Evolutionary conservation across 169 alveolate genomes (phyloP).

Genomic region (Prorocentrum cordatum): DNA sequence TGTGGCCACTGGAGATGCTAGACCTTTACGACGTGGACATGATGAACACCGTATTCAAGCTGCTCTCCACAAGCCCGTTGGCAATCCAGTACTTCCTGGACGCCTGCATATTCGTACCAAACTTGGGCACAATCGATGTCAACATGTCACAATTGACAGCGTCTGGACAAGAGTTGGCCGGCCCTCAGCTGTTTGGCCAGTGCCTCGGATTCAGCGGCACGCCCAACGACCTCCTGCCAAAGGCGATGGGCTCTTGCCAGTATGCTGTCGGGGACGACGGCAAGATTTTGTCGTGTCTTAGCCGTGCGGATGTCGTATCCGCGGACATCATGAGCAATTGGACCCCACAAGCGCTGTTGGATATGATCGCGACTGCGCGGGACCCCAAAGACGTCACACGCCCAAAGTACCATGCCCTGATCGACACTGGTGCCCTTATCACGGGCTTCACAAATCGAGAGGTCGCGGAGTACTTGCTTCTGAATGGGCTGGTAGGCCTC

Average conservation of each 20-base stretch:
- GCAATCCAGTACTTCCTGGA: slow-evolving; percentile 80
- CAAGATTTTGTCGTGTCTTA: slow-evolving; percentile 77
- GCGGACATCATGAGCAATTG: not conserved
- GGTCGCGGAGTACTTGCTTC: slow-evolving; percentile 76
- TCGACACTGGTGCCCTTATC: slow-evolving; percentile 84
- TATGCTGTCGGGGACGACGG: slow-evolving; percentile 86
- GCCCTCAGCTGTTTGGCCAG: slow-evolving; percentile 40
- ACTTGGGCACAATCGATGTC: no score
- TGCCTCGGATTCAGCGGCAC: slow-evolving; percentile 65
- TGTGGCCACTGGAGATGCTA: slow-evolving; percentile 79
- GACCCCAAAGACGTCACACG: not conserved
- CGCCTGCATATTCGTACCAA: no score
- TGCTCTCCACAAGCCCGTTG: slow-evolving; percentile 76
- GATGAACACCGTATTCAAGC: slow-evolving; percentile 71
- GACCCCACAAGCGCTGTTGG: not conserved
- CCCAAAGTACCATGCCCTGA: slow-evolving; percentile 76
- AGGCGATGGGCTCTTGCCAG: slow-evolving; percentile 81
- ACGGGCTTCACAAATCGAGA: slow-evolving; percentile 79
- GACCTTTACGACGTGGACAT: slow-evolving; percentile 80
- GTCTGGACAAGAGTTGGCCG: slow-evolving; percentile 35
- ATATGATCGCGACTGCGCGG: not conserved
- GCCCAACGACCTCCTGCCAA: slow-evolving; percentile 45
- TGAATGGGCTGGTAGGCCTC: slow-evolving; percentile 33
- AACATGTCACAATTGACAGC: no score
- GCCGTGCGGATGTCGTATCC: slow-evolving; percentile 74